Evolutionary conservation across 2,329 filamentous ascomycete species (phyloP), one percentile per base, ranked within the genome.

Genomic region (Xylaria sp.): DNA sequence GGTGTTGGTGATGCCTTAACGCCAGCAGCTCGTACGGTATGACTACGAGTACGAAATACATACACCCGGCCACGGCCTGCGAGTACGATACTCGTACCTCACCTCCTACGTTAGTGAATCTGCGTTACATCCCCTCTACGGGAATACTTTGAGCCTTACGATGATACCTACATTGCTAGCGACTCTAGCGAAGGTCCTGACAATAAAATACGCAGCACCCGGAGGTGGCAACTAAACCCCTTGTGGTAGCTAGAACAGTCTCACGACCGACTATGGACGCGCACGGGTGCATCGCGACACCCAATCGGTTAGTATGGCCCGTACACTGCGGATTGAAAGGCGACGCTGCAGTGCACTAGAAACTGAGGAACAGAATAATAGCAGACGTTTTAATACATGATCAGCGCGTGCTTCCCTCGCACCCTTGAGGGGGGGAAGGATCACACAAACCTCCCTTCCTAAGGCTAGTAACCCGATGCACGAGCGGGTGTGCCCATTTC

Each of bases 381-480:
- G 16, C 16, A 48, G 46, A 16, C 48, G 48, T 9, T 35, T 61
- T 61, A 55, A 52, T 61, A 35, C 58, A 55, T 53, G 59, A 61
- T 60, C 52, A 58, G 49, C 53, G 34, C 30, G 58, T 49, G 55
- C 54, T 57, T 57, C 42, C 19, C 47, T 52, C 58, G 35, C 42
- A 54, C 57, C 58, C 57, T 58, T 3, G 8, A 2, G 3, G 8
- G 56, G 44, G 66, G 65, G 64, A 64, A 64, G 61, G 61, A 67
- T 65, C 63, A 60, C 65, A 67, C 66, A 65, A 30, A 64, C 64
- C 65, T 67, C 54, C 61, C 61, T 57, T 47, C 55, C 61, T 59
- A 47, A 61, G 66, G 63, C 60, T 69, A 69, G 65, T 65, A 47
- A 62, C 63, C 67, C 68, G 66, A 69, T 68, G 68, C 68, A 70